Conservation (phyloP, 179 eudicot species). For the Silene noctiflora region DNA sequence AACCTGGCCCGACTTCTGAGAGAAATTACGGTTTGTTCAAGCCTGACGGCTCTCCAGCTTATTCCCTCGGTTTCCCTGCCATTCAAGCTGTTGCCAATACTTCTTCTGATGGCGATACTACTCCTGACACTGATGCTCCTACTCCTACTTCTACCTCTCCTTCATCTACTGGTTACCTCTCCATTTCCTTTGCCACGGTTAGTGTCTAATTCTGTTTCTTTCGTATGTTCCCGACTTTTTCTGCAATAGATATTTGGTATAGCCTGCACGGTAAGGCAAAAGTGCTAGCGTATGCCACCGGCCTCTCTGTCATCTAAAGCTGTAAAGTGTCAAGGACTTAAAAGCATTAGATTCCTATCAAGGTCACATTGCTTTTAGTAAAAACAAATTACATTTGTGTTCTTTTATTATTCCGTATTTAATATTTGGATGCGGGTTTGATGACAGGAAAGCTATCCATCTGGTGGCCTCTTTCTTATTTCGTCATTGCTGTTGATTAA, state of each 20-base stretch:
- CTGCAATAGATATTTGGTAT: not conserved
- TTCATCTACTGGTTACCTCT: slow-evolving; percentile 53
- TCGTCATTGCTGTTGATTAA: slow-evolving; percentile 14
- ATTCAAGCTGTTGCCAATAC: slow-evolving; percentile 29
- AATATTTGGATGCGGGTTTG: not conserved
- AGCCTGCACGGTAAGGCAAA: too few relatives aligned
- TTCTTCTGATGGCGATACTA: not conserved
- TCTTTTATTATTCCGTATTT: not conserved
- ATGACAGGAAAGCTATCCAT: slow-evolving; percentile 23
- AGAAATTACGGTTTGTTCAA: slow-evolving; percentile 80
- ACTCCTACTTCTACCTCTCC: slow-evolving; percentile 1
- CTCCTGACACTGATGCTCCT: slow-evolving; percentile 1
- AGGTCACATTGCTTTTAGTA: too few relatives aligned
- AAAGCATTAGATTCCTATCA: slow-evolving; percentile 20
- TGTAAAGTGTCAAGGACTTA: not conserved
- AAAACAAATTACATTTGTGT: too few relatives aligned
- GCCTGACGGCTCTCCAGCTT: slow-evolving; percentile 72
- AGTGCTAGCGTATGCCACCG: too few relatives aligned
- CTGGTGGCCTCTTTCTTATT: slow-evolving; percentile 9
- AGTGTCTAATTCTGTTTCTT: not conserved
- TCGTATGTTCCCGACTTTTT: not conserved
- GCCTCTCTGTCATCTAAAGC: not conserved
- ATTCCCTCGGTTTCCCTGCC: slow-evolving; percentile 44
- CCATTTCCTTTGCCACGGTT: slow-evolving; percentile 55
- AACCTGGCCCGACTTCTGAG: slow-evolving; percentile 89